A percentile compares a stretch with the other conserved stretches of the same genome.
These are phyloP conservation scores for Anisodus acutangulus DNA, from an alignment of 257 asterid species.

Conservation along the genomic window DNA sequence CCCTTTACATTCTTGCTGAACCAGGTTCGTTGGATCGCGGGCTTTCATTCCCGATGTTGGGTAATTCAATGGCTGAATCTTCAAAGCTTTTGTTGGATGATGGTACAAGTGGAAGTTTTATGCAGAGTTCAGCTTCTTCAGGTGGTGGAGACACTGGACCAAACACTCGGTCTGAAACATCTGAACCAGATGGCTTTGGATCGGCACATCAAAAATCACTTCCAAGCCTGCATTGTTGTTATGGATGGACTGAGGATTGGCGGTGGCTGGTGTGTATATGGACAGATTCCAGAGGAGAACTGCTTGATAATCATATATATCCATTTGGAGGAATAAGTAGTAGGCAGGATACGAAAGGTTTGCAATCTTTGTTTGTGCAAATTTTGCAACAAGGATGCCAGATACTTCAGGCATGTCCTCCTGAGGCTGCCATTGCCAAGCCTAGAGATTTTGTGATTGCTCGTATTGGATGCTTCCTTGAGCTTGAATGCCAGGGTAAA, in stretches of 20 bases:
- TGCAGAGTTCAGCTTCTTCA: conserved; percentile 70
- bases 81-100: conserved; percentile 76
- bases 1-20: conserved; percentile 90
- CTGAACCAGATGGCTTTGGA: conserved; percentile 72
- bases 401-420: conserved; percentile 88
- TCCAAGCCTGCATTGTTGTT: conserved; percentile 96
- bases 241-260: conserved; percentile 99
- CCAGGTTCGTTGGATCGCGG: conserved; percentile 96
- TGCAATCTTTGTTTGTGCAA: conserved; percentile 93
- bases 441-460: conserved; percentile 95
- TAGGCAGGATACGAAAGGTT: conserved; percentile 98
- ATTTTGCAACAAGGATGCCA: conserved; percentile 97
- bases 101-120: conserved; percentile 70
- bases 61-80: conserved; percentile 61
- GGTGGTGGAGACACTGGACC: conserved; percentile 77
- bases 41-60: conserved; percentile 63
- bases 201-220: conserved; percentile 72
- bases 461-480: conserved; percentile 91
- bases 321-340: conserved; percentile 98
- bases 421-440: conserved; percentile 68
- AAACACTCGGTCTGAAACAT: conserved; percentile 62
- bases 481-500: conserved; percentile 97
- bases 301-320: conserved; percentile 87
- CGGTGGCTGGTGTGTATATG: conserved; percentile 97
- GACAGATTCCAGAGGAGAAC: conserved; percentile 98